Conservation (phyloP, 495 filamentous ascomycete species). For the Penicillium argentinense region DNA sequence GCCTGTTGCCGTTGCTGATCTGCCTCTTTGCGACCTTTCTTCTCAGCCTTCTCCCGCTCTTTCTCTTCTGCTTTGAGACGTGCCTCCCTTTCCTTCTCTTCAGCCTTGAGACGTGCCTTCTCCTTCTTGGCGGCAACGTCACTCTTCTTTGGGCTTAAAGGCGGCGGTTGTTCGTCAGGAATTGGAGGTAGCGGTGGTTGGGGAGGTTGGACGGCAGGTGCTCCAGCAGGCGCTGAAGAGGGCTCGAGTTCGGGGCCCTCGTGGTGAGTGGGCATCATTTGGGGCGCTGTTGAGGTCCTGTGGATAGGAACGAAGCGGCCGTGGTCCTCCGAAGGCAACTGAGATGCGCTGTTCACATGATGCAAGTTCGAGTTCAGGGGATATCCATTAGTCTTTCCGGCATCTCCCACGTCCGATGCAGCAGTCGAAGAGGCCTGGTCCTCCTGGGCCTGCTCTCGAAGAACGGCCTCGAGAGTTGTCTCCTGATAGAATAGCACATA, state of each 20-base stretch:
- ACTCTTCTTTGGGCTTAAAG: conserved; percentile 44
- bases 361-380: conserved; percentile 28
- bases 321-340: conserved; percentile 43
- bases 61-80: conserved; percentile 8
- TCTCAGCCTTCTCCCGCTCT: conserved; percentile 58
- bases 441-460: conserved; percentile 79
- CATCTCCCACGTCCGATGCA: conserved; percentile 54
- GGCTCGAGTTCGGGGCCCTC: conserved; percentile 31
- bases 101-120: conserved; percentile 52
- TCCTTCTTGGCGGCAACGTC: conserved; percentile 49
- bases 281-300: conserved; percentile 62
- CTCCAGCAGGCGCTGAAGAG: conserved; percentile 10
- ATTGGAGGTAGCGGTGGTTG: conserved; percentile 40
- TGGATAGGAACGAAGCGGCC: conserved; percentile 55
- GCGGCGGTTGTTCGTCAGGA: conserved; percentile 28
- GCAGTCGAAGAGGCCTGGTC: conserved; percentile 54
- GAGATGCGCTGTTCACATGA: conserved; percentile 44
- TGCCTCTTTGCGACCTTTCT: conserved; percentile 64
- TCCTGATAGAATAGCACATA: conserved; percentile 99
- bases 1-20: conserved; percentile 52
- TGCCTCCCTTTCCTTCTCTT: conserved; percentile 54
- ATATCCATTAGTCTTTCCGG: conserved; percentile 47
- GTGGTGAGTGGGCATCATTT: conserved; percentile 33
- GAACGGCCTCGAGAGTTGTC: conserved; percentile 85
- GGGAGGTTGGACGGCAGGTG: conserved; percentile 14